Evolutionary conservation across 192 early-diverging fungal species (phyloP), one percentile per base, ranked within the genome.

Genomic region (Backusella morwellensis): DNA sequence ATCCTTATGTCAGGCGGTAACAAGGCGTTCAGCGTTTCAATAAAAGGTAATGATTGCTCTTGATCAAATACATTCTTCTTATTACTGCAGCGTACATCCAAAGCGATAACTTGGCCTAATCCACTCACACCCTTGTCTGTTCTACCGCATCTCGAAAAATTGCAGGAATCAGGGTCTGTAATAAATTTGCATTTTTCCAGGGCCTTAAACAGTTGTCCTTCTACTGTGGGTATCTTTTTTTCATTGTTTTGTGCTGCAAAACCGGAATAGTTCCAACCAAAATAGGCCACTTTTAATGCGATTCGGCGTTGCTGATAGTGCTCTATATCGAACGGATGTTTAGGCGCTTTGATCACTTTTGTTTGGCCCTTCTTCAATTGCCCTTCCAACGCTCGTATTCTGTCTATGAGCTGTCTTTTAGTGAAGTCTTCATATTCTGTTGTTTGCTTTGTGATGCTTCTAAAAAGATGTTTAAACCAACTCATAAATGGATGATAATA

Each of bases 81-180:
- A 19, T 35, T 23, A n/a, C 72, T 73, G 23, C 38, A 63, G 32
- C 97, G 87, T 6, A 99, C 89, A 68, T 93, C 87, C 74, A 97
- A 74, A 14, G 90, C 85, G 15, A 95, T 82, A 0, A 97, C 95
- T 76, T 99, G 97, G 9, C 94, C 96, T 63, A 97, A 90, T n/a
- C 92, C 91, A 73, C 93, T 95, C 21, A 99, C 97, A 0, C 97
- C 97, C 26, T 92, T 91, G 80, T 98, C 93, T 0, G 93, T 94
- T 21, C 93, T 85, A 11, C 96, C 96, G 77, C 95, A 95, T 59
- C 93, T 86, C 66, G 93, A 88, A 79, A 91, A 98, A 56, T 88
- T 90, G 85, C 93, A 95, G 14, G 81, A 71, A 15, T 85, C 75
- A n/a, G 90, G 85, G 69, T 89, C 86, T 26, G 84, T 85, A 19